Percentiles rank a stretch among this genome's conserved stretches.
Evolutionary conservation across 352 stramenopile genomes (phyloP).

Genomic region (Globisporangium takayamanum): DNA sequence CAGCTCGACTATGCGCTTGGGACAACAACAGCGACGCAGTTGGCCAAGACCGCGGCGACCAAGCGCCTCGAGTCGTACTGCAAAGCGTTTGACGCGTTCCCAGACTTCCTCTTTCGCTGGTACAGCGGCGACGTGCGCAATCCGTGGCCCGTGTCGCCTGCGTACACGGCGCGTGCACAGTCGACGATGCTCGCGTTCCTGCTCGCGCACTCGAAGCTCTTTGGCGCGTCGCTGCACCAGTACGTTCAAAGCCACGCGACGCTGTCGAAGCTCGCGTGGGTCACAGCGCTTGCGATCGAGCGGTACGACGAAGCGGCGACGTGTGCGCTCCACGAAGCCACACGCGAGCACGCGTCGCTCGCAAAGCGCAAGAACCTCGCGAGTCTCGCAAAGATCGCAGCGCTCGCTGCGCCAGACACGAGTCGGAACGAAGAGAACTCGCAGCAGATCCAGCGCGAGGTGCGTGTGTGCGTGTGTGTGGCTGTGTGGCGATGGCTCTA

Average conservation of each 20-base stretch:
- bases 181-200: slow-evolving; percentile 56
- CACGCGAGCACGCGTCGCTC: slow-evolving; percentile 42
- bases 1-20: slow-evolving; percentile 75
- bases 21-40: slow-evolving; percentile 7
- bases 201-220: slow-evolving; percentile 53
- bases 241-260: slow-evolving; percentile 60
- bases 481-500: neutral
- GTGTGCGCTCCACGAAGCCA: slow-evolving; percentile 49
- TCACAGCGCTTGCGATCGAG: slow-evolving; percentile 57
- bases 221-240: slow-evolving; percentile 43
- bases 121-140: slow-evolving; percentile 68
- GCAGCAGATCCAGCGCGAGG: slow-evolving; percentile 63
- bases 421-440: slow-evolving; percentile 24
- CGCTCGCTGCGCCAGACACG: slow-evolving; percentile 40
- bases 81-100: slow-evolving; percentile 44
- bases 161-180: slow-evolving; percentile 16
- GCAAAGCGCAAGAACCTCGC: slow-evolving; percentile 65
- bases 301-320: slow-evolving; percentile 55
- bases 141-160: slow-evolving; percentile 39
- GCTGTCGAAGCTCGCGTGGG: slow-evolving; percentile 54
- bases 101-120: slow-evolving; percentile 69
- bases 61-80: slow-evolving; percentile 69
- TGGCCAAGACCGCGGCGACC: slow-evolving; percentile 36
- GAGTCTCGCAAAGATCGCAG: slow-evolving; percentile 78
- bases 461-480: slow-evolving; percentile 12